phyloP scores from a whole-genome alignment of 2,329 filamentous ascomycete genomes.

The Fusarium cicatricum region DNA sequence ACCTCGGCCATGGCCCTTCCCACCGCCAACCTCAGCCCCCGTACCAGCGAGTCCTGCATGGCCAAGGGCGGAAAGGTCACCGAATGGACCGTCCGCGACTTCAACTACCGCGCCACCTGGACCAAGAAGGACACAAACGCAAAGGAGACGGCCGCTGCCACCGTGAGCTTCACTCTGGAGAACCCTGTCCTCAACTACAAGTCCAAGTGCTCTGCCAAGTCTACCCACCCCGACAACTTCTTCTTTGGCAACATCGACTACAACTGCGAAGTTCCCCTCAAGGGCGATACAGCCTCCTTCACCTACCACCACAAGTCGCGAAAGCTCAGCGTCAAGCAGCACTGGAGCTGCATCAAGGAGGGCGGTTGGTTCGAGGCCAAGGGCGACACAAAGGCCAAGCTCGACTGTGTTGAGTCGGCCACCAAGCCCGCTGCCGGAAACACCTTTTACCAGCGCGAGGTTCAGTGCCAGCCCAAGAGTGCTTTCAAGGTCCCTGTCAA shows the following conservation, averaged over 20 bases:
- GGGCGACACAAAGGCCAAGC: slow-evolving; percentile 39
- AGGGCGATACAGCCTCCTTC: slow-evolving; percentile 50
- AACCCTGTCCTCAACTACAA: slow-evolving; percentile 55
- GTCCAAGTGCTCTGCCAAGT: slow-evolving; percentile 52
- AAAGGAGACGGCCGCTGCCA: slow-evolving; percentile 58
- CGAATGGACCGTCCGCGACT: slow-evolving; percentile 53
- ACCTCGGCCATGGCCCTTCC: slow-evolving; percentile 41
- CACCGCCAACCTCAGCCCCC: slow-evolving; percentile 19
- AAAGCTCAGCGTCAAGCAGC: slow-evolving; percentile 55
- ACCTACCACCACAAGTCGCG: slow-evolving; percentile 51
- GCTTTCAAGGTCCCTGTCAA: slow-evolving; percentile 40
- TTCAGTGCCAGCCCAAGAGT: slow-evolving; percentile 41
- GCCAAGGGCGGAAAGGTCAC: slow-evolving; percentile 32
- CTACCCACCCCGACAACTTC: slow-evolving; percentile 54
- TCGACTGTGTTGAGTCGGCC: slow-evolving; percentile 40
- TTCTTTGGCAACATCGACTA: slow-evolving; percentile 58
- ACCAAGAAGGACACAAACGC: slow-evolving; percentile 58
- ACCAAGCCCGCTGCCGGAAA: slow-evolving; percentile 43
- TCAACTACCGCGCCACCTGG: slow-evolving; percentile 58
- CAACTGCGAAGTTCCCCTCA: slow-evolving; percentile 50
- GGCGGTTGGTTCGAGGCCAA: slow-evolving; percentile 44
- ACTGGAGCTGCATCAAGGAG: slow-evolving; percentile 57
- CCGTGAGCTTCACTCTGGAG: slow-evolving; percentile 57
- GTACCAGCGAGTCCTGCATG: slow-evolving; percentile 35
- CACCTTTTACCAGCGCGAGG: too few species aligned